Evolutionary conservation across 164 flowering plant species (phyloP).

Genomic region (Amborella trichopoda): DNA sequence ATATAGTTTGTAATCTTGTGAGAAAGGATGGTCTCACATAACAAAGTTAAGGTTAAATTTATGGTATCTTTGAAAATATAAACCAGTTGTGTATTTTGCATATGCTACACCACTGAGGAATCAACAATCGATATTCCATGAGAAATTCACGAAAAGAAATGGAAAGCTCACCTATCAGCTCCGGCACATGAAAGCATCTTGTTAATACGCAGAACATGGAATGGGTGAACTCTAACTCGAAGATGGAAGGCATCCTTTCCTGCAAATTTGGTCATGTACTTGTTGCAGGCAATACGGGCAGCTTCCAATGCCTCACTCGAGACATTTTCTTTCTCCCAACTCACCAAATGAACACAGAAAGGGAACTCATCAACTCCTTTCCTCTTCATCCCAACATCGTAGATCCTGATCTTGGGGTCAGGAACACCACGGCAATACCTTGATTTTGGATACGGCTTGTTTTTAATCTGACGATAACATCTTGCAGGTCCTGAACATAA

Average conservation of each 20-base stretch:
- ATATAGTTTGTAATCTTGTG: no score
- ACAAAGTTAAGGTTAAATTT: no score
- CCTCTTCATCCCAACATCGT: conserved; percentile 29
- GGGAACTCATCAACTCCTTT: conserved; percentile 60
- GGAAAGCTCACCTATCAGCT: conserved; percentile 30
- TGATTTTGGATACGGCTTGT: conserved; percentile 31
- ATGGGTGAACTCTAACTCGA: conserved; percentile 52
- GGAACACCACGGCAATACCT: conserved; percentile 33
- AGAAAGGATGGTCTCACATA: no score
- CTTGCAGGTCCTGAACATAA: conserved; percentile 24
- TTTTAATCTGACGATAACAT: conserved; percentile 28
- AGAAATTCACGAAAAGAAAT: no score
- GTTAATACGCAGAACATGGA: conserved; percentile 59
- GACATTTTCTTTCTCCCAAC: conserved; percentile 65
- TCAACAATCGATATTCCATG: no score
- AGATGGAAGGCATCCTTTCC: conserved; percentile 62
- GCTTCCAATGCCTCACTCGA: conserved; percentile 60
- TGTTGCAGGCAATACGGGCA: conserved; percentile 61
- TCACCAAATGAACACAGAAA: conserved; percentile 50
- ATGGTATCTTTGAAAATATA: no score
- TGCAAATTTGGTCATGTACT: conserved; percentile 54
- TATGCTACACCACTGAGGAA: no score
- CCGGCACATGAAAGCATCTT: conserved; percentile 73
- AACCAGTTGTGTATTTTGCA: no score
- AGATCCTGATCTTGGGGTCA: conserved; percentile 30